phyloP scores from a whole-genome alignment of 768 basidiomycete genomes.

The Podaxis rugospora region DNA sequence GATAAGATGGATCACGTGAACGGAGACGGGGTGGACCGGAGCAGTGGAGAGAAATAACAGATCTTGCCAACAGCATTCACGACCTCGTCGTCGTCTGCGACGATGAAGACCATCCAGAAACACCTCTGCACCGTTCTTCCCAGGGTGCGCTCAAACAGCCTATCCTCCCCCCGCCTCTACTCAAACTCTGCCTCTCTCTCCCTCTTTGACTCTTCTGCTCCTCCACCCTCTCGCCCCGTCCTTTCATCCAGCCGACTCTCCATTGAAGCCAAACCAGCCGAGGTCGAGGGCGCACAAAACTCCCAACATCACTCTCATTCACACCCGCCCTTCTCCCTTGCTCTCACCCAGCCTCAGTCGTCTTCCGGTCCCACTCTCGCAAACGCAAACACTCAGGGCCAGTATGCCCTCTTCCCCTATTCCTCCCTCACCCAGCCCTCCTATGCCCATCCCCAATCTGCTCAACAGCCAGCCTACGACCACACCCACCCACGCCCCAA shows the following conservation, averaged over 20 bases:
- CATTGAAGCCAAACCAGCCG: slow-evolving; percentile 15
- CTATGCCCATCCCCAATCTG: slow-evolving; percentile 22
- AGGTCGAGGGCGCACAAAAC: slow-evolving; percentile 14
- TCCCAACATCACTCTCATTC: slow-evolving; percentile 12
- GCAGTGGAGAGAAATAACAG: not conserved
- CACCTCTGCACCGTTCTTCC: slow-evolving; percentile 42
- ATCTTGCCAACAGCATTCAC: not conserved
- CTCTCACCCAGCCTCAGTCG: slow-evolving; percentile 14
- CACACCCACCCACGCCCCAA: slow-evolving; percentile 21
- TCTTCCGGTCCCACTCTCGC: slow-evolving; percentile 3
- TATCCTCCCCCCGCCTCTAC: slow-evolving; percentile 34
- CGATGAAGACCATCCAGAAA: slow-evolving; percentile 49
- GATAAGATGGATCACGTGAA: not conserved
- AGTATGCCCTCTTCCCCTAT: slow-evolving; percentile 31
- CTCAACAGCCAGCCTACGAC: slow-evolving; percentile 21
- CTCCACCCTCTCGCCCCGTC: slow-evolving; percentile 17
- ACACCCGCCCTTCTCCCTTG: slow-evolving; percentile 14
- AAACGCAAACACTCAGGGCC: slow-evolving; percentile 7
- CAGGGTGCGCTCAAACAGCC: slow-evolving; percentile 41
- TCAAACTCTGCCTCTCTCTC: slow-evolving; percentile 28
- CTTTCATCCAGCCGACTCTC: slow-evolving; percentile 15
- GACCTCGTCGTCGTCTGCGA: not conserved
- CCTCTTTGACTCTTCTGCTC: slow-evolving; percentile 21
- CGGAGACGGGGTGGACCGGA: not conserved
- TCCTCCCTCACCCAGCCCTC: slow-evolving; percentile 24